Evolutionary conservation across 345 rosid genomes (phyloP), one percentile per base, ranked within the genome.

Genomic region (Camelina neglecta): DNA sequence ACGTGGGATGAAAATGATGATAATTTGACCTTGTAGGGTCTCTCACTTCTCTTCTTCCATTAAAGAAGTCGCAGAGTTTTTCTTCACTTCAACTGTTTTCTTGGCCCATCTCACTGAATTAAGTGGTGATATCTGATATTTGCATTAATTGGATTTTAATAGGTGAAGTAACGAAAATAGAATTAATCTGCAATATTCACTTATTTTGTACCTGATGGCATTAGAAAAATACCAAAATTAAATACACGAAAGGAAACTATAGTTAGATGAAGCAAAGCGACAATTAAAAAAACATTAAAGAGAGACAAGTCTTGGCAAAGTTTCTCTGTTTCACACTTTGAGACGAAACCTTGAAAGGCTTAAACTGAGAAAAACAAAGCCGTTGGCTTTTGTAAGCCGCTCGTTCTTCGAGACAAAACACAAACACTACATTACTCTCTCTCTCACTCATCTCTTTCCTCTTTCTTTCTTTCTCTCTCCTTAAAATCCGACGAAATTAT

Each of bases 331-430:
- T 77, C 81, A 77, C 81, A 77, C 76, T 77, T 75, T 39, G 38
- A 68, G 26, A 68, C 56, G 62, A 65, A 71, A 71, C 67, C 72
- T 49, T 71, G 58, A 38, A 44, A 63, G 51, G 51, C 53, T 63
- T 63, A 29, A 63, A 65, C 72, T 50, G 31, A 72, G 68, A 60
- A 67, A 72, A 60, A 73, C 70, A 51, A 65, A 67, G 81, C 75
- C 75, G 71, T 48, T 76, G 75, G 75, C 80, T 63, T 69, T 71
- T 68, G 63, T 71, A 63, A 64, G 71, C 81, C 74, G 81, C 81
- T 73, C 78, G 77, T 72, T 60, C 81, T 78, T 73, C 81, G 78
- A 78, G 81, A 72, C 81, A 67, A 73, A 61, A 67, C 65, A 72
- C 60, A 67, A 67, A 48, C 72, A 7, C 48, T 50, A 48, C 60